Evolutionary conservation across 2,329 filamentous ascomycete species (phyloP).

Genomic region (Fusarium sp.): DNA sequence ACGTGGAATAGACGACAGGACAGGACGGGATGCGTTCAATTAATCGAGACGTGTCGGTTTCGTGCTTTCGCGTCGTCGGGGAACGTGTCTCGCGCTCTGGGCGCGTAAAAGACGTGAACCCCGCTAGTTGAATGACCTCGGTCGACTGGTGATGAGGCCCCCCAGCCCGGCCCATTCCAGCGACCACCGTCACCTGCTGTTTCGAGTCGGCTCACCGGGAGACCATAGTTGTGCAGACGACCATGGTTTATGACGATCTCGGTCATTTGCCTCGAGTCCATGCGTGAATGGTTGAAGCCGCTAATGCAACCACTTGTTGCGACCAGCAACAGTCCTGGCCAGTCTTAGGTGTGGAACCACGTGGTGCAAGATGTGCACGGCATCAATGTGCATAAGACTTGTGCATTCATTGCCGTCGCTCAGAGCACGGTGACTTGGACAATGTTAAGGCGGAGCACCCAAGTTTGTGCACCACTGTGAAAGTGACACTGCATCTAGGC

Average conservation of each 20-base stretch:
- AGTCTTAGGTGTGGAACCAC: constrained; percentile 22
- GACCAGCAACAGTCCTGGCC: constrained; percentile 19
- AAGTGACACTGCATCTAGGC: neutral
- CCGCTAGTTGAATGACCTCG: constrained; percentile 4
- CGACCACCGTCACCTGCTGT: constrained; percentile 8
- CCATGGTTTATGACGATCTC: neutral
- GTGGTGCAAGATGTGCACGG: constrained; percentile 2
- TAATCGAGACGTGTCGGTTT: constrained; percentile 58
- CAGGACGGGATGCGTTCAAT: constrained; percentile 44
- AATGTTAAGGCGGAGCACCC: neutral
- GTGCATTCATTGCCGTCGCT: neutral
- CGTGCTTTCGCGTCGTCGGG: constrained; percentile 53
- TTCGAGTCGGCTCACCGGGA: constrained; percentile 12
- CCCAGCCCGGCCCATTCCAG: constrained; percentile 14
- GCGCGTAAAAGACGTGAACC: constrained; percentile 41
- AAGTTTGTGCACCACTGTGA: neutral
- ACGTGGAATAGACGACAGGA: constrained; percentile 7
- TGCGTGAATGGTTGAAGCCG: constrained; percentile 20
- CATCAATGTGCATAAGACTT: neutral
- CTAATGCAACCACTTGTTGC: constrained; percentile 40
- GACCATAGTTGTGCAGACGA: constrained; percentile 6
- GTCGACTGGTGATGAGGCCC: constrained; percentile 11
- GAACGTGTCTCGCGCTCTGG: constrained; percentile 44
- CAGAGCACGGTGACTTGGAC: neutral
- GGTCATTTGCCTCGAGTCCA: constrained; percentile 21